Base-by-base conservation (phyloP, 1,139 yeast genomes). In the Saccharomyces hybrid region DNA sequence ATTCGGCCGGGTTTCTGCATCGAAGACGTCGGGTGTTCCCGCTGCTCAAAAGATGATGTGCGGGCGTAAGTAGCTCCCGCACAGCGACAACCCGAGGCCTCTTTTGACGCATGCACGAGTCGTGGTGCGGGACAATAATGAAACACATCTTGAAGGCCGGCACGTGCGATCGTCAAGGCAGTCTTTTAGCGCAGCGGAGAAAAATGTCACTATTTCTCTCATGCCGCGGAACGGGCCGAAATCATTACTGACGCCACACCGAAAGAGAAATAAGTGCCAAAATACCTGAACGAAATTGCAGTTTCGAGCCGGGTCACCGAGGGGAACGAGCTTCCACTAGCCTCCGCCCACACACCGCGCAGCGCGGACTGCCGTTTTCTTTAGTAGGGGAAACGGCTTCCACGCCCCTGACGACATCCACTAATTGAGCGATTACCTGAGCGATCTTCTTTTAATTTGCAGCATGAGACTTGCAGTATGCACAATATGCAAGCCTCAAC, bases 401-500 rank as follows among this genome's bases (percentile, higher is more conserved):
- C 42, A 4, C 42, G 23, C 42, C 42, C 42, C 42, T 38, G 42
- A 38, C 11, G 11, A 38, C 42, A 11, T 38, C 42, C 42, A 38
- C 42, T 38, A 38, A 38, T 38, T 38, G 42, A 38, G 42, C 42
- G 42, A 38, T 38, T 38, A 38, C 42, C 42, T 38, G 42, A 38
- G 42, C 42, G 42, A 11, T 38, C 23, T 34, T 34, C 42, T 38
- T 38, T 38, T 38, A 38, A 20, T 20, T 20, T 20, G 23, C 23
- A 20, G 23, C 23, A 20, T 20, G 23, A 20, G 23, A 38, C 42
- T 38, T 38, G 42, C 42, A 38, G 42, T 16, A 38, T 38, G 42
- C 23, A 11, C 42, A 38, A 11, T 16, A 16, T 38, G 42, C 42
- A 38, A 16, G 23, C 11, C 42, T 38, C 42, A 38, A 20, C 23